Percentiles rank a stretch among this genome's conserved stretches.
These are phyloP conservation scores for Gossypium mustelinum DNA, from an alignment of 345 rosid genomes.

Conservation along the genomic window DNA sequence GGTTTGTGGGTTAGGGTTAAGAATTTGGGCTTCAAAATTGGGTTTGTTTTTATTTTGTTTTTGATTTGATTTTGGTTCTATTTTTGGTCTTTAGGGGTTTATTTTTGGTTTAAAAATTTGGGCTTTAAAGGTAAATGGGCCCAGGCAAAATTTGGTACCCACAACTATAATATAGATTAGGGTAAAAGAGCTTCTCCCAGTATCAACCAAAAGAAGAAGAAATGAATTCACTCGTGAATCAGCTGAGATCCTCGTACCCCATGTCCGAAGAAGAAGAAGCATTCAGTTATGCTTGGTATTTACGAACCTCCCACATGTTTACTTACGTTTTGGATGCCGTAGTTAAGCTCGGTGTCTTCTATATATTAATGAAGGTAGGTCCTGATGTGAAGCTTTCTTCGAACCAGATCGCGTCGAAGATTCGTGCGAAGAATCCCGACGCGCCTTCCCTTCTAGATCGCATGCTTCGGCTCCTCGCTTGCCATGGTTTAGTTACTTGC, in stretches of 20 bases:
- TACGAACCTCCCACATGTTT: not conserved
- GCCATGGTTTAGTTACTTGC: conserved; percentile 41
- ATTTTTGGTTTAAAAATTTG: too few relatives aligned
- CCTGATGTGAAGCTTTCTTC: conserved; percentile 38
- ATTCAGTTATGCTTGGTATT: not conserved
- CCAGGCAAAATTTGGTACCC: too few relatives aligned
- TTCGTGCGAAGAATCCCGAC: conserved; percentile 34
- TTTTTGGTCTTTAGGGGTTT: too few relatives aligned
- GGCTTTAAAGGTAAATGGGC: too few relatives aligned
- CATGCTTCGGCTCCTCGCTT: conserved; percentile 40
- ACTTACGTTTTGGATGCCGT: conserved; percentile 29
- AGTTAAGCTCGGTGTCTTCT: conserved; percentile 45
- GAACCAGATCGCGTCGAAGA: conserved; percentile 32
- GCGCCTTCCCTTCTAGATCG: conserved; percentile 45
- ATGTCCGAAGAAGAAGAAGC: not conserved
- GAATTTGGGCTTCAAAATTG: too few relatives aligned
- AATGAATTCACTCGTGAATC: not conserved
- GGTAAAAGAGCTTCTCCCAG: too few relatives aligned
- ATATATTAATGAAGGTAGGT: conserved; percentile 32
- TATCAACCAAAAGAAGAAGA: too few relatives aligned
- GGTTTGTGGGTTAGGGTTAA: too few relatives aligned
- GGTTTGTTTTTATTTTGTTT: too few relatives aligned
- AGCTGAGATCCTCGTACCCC: not conserved
- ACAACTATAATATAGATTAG: too few relatives aligned
- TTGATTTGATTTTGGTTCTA: too few relatives aligned